Evolutionary conservation across 257 asterid species (phyloP).

Genomic region (Nemophila menziesii): DNA sequence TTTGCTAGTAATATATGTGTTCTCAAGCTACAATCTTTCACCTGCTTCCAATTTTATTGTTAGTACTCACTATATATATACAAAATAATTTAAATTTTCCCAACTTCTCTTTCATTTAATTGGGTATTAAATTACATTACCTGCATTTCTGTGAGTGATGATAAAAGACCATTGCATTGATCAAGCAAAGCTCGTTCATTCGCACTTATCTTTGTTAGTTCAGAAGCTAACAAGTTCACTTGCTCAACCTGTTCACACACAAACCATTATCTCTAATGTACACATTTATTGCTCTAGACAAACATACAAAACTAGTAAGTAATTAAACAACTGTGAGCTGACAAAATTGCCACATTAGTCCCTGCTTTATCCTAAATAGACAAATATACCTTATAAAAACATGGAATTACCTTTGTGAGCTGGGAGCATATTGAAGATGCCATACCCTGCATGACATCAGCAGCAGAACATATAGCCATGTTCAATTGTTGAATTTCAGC

Average conservation of each 20-base stretch:
- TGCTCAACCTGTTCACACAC: conserved; percentile 46
- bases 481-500: conserved; percentile 48
- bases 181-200: conserved; percentile 39
- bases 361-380: background rate
- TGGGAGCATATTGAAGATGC: conserved; percentile 54
- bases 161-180: conserved; percentile 47
- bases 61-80: conserved; percentile 6
- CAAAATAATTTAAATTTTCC: background rate
- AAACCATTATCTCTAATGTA: background rate
- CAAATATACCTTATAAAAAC: background rate
- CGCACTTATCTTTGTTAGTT: conserved; percentile 39
- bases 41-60: conserved; percentile 29
- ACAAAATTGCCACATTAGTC: background rate
- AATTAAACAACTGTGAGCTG: background rate
- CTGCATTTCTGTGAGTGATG: conserved; percentile 47
- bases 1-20: conserved; percentile 46
- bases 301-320: background rate
- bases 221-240: conserved; percentile 34
- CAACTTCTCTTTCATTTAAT: background rate
- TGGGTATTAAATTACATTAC: conserved; percentile 17
- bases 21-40: conserved; percentile 49
- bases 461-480: conserved; percentile 62
- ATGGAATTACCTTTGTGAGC: conserved; percentile 38
- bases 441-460: conserved; percentile 77
- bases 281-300: background rate